phyloP scores from a whole-genome alignment of 2,329 filamentous ascomycete species.

The Coleophoma eucalyptorum region DNA sequence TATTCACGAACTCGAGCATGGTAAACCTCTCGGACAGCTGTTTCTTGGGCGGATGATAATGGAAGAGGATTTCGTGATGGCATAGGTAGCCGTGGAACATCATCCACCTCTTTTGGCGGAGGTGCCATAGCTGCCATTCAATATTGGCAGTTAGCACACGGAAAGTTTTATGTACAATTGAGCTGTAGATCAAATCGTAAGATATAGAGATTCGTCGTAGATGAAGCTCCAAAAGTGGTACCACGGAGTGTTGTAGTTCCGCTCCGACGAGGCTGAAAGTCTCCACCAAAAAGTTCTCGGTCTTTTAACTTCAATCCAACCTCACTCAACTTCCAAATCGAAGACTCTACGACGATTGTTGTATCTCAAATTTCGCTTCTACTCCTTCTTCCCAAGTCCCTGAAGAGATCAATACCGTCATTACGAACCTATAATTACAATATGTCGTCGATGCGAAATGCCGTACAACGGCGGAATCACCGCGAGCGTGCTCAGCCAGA shows the following conservation, averaged over 20 bases:
- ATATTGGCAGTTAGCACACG: not conserved
- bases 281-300: too few relatives aligned
- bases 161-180: too few relatives aligned
- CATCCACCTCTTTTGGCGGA: constrained; percentile 15
- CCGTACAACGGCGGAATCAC: constrained; percentile 78
- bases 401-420: too few relatives aligned
- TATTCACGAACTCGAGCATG: constrained; percentile 72
- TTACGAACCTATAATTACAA: not conserved
- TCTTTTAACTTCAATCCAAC: not conserved
- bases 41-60: constrained; percentile 76
- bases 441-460: constrained; percentile 60
- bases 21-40: constrained; percentile 77
- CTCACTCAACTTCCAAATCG: not conserved
- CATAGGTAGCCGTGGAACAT: constrained; percentile 27
- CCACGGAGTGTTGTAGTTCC: too few relatives aligned
- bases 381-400: too few relatives aligned
- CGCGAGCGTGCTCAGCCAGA: constrained; percentile 84
- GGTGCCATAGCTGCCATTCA: constrained; percentile 25
- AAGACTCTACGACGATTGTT: not conserved
- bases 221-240: too few relatives aligned
- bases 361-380: too few relatives aligned
- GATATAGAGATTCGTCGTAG: too few relatives aligned
- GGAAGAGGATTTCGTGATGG: constrained; percentile 77
- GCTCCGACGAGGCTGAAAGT: constrained; percentile 8
- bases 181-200: too few relatives aligned